These are phyloP conservation scores for Raddia guianensis DNA, from an alignment of 176 grass and related monocot genomes.

Conservation along the genomic window DNA sequence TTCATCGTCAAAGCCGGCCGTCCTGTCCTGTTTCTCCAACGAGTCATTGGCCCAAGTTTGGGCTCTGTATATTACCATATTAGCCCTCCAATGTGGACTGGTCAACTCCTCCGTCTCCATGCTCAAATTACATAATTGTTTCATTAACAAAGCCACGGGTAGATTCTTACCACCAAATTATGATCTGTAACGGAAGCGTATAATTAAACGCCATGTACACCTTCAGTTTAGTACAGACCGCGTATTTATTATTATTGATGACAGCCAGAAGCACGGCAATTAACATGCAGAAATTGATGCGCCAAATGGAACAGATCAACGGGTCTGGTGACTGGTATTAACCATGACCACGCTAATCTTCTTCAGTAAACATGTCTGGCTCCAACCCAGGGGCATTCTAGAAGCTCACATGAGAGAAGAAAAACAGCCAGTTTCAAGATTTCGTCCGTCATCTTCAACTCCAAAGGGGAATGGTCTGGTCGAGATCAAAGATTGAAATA, in stretches of 20 bases:
- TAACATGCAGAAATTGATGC: neutral
- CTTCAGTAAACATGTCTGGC: neutral
- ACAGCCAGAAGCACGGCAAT: neutral
- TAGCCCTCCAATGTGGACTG: neutral
- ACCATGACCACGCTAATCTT: neutral
- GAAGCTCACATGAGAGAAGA: neutral
- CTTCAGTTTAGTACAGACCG: neutral
- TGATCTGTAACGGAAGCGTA: neutral
- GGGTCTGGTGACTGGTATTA: no score
- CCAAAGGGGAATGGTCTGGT: neutral
- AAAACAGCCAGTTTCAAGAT: neutral
- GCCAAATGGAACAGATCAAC: neutral
- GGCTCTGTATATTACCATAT: neutral
- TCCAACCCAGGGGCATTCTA: neutral
- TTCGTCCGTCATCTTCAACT: neutral
- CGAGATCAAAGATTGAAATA: conserved; percentile 24
- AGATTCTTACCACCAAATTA: neutral
- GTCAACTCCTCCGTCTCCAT: neutral
- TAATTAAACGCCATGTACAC: neutral
- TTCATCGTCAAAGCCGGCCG: neutral
- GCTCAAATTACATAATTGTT: neutral
- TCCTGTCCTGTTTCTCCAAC: neutral
- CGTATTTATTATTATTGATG: neutral
- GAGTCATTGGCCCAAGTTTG: neutral
- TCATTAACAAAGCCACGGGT: neutral